Evolutionary conservation across 345 rosid species (phyloP).

Genomic region (thale cress (Arabidopsis thaliana)): DNA sequence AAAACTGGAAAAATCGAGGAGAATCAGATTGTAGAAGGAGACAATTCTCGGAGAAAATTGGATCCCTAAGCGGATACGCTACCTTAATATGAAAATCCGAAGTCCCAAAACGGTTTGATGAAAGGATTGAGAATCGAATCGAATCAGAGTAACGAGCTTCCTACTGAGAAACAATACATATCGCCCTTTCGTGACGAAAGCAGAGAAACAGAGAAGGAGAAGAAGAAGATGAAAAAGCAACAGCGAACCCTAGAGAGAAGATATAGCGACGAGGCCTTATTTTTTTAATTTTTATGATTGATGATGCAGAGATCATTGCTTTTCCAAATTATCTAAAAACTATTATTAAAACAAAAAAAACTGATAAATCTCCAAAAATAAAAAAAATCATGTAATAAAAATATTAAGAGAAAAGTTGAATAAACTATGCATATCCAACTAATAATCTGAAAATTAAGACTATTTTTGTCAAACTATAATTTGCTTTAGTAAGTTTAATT

Average conservation of each 20-base stretch:
- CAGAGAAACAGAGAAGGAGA: constrained; percentile 25
- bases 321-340: background rate
- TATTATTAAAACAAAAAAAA: too few species aligned
- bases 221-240: background rate
- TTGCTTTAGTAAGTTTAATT: too few species aligned
- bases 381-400: too few species aligned
- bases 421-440: background rate
- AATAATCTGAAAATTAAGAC: background rate
- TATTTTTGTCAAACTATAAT: too few species aligned
- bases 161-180: constrained; percentile 24
- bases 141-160: constrained; percentile 14
- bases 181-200: constrained; percentile 31
- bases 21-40: constrained; percentile 10
- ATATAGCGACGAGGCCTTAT: constrained; percentile 31
- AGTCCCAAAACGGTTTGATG: background rate
- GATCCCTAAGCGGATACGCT: constrained; percentile 18
- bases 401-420: too few species aligned
- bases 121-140: constrained; percentile 15
- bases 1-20: constrained; percentile 1
- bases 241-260: constrained; percentile 41
- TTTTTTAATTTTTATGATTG: constrained; percentile 14
- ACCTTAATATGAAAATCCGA: background rate
- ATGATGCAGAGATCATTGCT: constrained; percentile 14
- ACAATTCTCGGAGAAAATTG: background rate
- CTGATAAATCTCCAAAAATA: background rate